Conservation (phyloP, 164 flowering plant genomes). For the Berberis vulgaris region DNA sequence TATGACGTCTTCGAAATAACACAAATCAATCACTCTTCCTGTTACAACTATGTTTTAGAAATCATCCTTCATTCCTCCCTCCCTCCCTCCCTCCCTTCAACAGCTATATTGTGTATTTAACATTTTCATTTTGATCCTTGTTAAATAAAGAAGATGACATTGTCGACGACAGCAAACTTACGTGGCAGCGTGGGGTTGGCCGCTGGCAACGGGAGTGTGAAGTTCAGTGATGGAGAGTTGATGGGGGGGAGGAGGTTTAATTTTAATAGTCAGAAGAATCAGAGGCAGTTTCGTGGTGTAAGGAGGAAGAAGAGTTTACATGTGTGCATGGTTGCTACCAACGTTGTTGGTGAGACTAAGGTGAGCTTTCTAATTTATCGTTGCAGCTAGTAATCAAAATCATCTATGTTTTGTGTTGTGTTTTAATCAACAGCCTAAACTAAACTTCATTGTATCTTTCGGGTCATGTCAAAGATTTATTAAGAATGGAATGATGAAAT, state of each 20-base stretch:
- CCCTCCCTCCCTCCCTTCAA: not conserved
- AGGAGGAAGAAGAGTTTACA: constrained; percentile 9
- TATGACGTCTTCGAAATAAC: too few species aligned
- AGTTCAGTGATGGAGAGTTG: constrained; percentile 54
- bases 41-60: too few species aligned
- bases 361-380: constrained; percentile 15
- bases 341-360: constrained; percentile 40
- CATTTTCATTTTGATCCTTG: not conserved
- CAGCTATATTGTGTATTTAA: not conserved
- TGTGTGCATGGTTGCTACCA: constrained; percentile 34
- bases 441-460: too few species aligned
- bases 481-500: too few species aligned
- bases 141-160: constrained; percentile 32
- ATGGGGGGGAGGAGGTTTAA: constrained; percentile 62
- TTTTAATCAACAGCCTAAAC: too few species aligned
- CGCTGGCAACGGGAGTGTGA: constrained; percentile 25
- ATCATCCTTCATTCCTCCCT: too few species aligned
- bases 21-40: not conserved
- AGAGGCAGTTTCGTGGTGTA: not conserved
- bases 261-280: not conserved
- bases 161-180: constrained; percentile 23
- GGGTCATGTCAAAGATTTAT: too few species aligned
- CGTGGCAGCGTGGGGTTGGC: constrained; percentile 22
- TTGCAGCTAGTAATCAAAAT: too few species aligned
- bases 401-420: too few species aligned